A percentile compares a stretch with the other conserved stretches of the same genome.
These are phyloP conservation scores for Sideroxylon spinosum DNA, from an alignment of 179 eudicot species.

Conservation along the genomic window DNA sequence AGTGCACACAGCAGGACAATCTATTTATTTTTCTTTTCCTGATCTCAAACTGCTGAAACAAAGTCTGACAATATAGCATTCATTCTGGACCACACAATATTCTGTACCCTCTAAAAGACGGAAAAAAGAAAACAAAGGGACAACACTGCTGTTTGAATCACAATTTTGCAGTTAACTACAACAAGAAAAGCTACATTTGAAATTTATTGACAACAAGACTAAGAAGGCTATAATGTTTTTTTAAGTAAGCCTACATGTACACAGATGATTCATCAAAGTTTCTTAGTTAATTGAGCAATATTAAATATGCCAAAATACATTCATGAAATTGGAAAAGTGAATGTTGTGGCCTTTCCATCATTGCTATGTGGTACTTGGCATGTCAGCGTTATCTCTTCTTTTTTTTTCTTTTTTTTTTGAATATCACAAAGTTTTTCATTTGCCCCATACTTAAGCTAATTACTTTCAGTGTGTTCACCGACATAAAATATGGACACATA, in stretches of 20 bases:
- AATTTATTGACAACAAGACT: not conserved
- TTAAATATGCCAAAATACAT: not conserved
- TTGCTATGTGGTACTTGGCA: not conserved
- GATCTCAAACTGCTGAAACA: not conserved
- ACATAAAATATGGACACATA: not conserved
- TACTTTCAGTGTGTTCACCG: not conserved
- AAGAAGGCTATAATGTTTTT: not conserved
- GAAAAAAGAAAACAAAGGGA: not conserved
- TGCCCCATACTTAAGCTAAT: not conserved
- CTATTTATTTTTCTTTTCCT: no score
- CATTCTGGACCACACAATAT: not conserved
- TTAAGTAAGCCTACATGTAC: not conserved
- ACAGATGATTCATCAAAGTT: not conserved
- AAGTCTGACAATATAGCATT: no score
- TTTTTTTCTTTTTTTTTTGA: no score
- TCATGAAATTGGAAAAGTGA: not conserved
- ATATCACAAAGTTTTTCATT: not conserved
- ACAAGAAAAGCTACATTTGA: not conserved
- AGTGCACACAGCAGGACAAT: not conserved
- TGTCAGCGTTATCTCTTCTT: no score
- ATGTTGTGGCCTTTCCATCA: not conserved
- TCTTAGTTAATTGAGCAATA: not conserved
- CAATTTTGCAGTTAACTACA: constrained; percentile 1
- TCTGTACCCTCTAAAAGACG: not conserved
- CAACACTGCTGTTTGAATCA: not conserved